A percentile compares a stretch with the other conserved stretches of the same genome.
Evolutionary conservation across 495 filamentous ascomycete genomes (phyloP).

Genomic region (Chaetomidium leptoderma): DNA sequence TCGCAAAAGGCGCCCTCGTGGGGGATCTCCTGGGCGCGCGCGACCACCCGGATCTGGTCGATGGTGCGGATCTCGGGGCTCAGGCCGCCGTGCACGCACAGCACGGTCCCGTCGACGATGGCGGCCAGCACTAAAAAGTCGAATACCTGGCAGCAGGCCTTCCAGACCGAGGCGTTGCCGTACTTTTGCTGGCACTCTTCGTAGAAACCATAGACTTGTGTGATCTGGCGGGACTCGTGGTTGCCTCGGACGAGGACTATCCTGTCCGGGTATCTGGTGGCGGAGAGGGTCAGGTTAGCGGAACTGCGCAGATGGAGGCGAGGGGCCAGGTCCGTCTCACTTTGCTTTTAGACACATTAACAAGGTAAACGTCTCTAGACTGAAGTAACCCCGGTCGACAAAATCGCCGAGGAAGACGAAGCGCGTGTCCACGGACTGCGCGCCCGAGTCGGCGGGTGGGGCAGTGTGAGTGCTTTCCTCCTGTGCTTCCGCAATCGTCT

Average conservation of each 20-base stretch:
- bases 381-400: constrained; percentile 96
- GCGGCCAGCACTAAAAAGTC: constrained; percentile 95
- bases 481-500: constrained; percentile 41
- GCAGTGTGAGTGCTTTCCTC: constrained; percentile 33
- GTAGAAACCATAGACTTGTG: constrained; percentile 98
- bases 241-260: constrained; percentile 96
- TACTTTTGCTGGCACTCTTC: constrained; percentile 98
- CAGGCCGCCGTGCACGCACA: constrained; percentile 96
- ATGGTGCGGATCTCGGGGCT: constrained; percentile 94
- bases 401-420: constrained; percentile 97
- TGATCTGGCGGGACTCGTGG: constrained; percentile 96
- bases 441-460: constrained; percentile 40
- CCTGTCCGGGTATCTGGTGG: constrained; percentile 85
- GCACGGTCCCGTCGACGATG: constrained; percentile 92
- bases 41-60: constrained; percentile 95
- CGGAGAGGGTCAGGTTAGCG: no score
- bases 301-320: not conserved
- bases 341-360: constrained; percentile 96
- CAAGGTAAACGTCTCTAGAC: constrained; percentile 91
- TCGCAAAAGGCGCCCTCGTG: constrained; percentile 98
- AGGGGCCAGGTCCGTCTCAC: constrained; percentile 51
- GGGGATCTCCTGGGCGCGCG: constrained; percentile 93
- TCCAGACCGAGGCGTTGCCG: constrained; percentile 97
- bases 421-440: constrained; percentile 67
- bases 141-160: constrained; percentile 97